Conservation (phyloP, 73 alveolate genomes). For the Paramecium sonneborni region DNA sequence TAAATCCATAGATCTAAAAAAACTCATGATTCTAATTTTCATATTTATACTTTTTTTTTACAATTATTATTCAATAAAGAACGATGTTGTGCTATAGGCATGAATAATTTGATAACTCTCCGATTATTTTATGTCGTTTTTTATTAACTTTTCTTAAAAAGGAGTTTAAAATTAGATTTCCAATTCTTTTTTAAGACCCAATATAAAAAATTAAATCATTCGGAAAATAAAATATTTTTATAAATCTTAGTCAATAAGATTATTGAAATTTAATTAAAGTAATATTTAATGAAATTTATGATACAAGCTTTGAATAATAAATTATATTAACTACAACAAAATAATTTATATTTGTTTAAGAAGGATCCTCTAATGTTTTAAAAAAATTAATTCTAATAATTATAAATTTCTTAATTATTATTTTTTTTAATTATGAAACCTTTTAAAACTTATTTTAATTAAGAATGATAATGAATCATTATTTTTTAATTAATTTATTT, state of each 20-base stretch:
- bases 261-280: not conserved
- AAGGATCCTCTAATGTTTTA: too few species aligned
- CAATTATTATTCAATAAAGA: not conserved
- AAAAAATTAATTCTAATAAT: not conserved
- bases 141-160: not conserved
- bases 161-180: not conserved
- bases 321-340: too few species aligned
- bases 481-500: too few species aligned
- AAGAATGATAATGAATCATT: too few species aligned
- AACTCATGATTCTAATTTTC: not conserved
- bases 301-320: not conserved
- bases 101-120: not conserved
- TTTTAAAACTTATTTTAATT: too few species aligned
- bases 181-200: not conserved
- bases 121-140: not conserved
- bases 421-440: too few species aligned
- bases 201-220: not conserved
- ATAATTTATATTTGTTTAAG: too few species aligned
- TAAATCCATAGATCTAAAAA: conserved; percentile 18
- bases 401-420: too few species aligned
- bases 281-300: not conserved
- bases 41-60: not conserved
- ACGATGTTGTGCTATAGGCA: not conserved
- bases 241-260: not conserved
- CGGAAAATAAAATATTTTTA: not conserved